Percentiles rank a stretch among this genome's conserved stretches.
Conservation (phyloP, 2,329 filamentous ascomycete species). For the Fragosphaeria purpurea region DNA sequence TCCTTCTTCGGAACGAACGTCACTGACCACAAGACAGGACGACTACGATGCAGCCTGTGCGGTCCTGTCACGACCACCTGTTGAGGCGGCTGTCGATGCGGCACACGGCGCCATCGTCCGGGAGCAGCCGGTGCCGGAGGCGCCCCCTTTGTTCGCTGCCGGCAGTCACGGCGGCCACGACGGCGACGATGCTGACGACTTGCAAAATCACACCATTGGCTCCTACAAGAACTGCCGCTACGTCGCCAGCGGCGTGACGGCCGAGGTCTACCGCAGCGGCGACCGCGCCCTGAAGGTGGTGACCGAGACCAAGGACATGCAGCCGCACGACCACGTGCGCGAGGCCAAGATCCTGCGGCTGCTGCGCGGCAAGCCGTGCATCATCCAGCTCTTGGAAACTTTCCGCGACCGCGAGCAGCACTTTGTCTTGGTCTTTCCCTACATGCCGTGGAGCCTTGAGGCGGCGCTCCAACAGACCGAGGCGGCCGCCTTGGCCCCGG, state of each 20-base stretch:
- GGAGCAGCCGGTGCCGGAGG: background rate
- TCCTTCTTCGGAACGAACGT: no score
- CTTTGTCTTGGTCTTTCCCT: constrained; percentile 78
- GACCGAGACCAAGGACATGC: constrained; percentile 57
- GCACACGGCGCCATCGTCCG: constrained; percentile 7
- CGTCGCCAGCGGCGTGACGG: constrained; percentile 63
- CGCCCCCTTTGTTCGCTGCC: background rate
- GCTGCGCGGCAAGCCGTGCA: constrained; percentile 40
- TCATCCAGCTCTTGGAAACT: constrained; percentile 64
- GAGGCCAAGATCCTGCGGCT: constrained; percentile 65
- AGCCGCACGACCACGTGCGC: constrained; percentile 72
- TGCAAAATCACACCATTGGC: constrained; percentile 39
- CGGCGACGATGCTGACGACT: constrained; percentile 6
- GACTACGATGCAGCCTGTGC: constrained; percentile 43
- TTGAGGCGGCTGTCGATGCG: background rate
- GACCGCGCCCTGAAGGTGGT: constrained; percentile 74
- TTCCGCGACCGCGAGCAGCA: constrained; percentile 62
- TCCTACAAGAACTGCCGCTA: constrained; percentile 42
- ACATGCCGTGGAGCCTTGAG: constrained; percentile 63
- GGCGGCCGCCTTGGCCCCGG: constrained; percentile 16
- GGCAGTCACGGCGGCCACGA: background rate
- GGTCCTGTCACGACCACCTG: background rate
- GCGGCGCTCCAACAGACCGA: constrained; percentile 43
- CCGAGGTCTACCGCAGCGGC: constrained; percentile 65
- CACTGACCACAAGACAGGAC: constrained; percentile 32